Base-by-base conservation (phyloP, 2,329 filamentous ascomycete genomes). In the Diplodia scrobiculata region DNA sequence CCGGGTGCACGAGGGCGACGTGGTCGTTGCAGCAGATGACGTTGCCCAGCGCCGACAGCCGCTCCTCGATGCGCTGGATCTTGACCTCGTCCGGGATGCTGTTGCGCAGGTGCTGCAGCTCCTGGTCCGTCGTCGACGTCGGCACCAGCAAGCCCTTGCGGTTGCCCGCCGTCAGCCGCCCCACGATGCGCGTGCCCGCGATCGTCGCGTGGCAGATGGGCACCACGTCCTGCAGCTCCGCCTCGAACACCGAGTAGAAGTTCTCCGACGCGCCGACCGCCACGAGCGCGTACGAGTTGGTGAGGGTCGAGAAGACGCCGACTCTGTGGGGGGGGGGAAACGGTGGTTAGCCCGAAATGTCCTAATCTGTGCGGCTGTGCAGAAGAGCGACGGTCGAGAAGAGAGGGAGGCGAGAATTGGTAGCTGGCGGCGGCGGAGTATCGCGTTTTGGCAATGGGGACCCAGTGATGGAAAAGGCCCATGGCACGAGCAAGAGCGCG, bases 171-270 rank as follows among this genome's bases (percentile, higher is more conserved):
- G 95, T 98, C 82, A 99, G 86, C 72, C 95, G 89, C 68, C 95
- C 95, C 75, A 99, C 90, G 79, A 99, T 99, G 75, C 95, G 87
- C 47, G 94, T 98, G 72, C 95, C 95, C 69, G 93, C 93, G 78
- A 99, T 98, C 67, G 94, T 97, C 72, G 92, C 93, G 81, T 95
- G 91, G 80, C 92, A 95, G 79, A 97, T 97, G 72, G 95, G 95
- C 73, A 99, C 94, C 69, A 97, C 88, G 83, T 98, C 95, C 84
- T 96, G 92, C 69, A 99, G 86, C 83, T 99, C 95, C 69, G 94
- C 89, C 84, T 99, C 95, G 82, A 99, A 98, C 78, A 98, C 87
- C 84, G 91, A 93, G 88, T 98, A 98, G 81, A 99, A 99, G 86
- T 98, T 98, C 84, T 97, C 93, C 76, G 92, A 97, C 73, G 91